Base-by-base conservation (phyloP, 2,329 filamentous ascomycete species). In the Thielaviopsis populi region DNA sequence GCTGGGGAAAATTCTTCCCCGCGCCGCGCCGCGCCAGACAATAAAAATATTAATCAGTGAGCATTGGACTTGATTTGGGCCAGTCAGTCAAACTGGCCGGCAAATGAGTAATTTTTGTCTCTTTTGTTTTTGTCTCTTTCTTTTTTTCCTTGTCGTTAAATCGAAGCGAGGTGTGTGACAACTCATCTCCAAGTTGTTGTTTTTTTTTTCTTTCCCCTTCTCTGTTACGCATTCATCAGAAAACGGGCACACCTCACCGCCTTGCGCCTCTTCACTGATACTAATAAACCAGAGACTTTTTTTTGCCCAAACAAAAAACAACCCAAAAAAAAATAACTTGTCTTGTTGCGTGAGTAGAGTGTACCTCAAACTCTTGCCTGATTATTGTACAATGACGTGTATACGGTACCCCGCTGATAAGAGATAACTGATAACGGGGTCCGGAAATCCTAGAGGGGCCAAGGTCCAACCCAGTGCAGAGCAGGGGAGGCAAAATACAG, bases 371-470 rank as follows among this genome's bases (percentile, higher is more conserved):
- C 19, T 24, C 41, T 61, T 22, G 15, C 22, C 3, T 30, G 1
- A 43, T 43, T 58, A 27, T 41, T 53, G 50, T 19, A 42, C 50
- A 42, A 40, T 56, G 33, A 42, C 59, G 15, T 61, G 59, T 61
- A 61, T 15, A 30, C n/a, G 17, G 59, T 61, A 61, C 59, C 59
- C 59, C 59, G 59, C 59, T 61, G 59, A 61, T 61, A 61, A 61
- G 59, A 59, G 58, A 61, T 43, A 61, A 46, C 24, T 8, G 50
- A 56, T 56, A 33, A n/a, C 50, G n/a, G 10, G 11, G 11, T 17
- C 50, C n/a, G 8, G 24, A 56, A 56, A 56, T 56, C 33, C 19
- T 56, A 30, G 24, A 56, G 15, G 50, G 43, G 19, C 19, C 13
- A 24, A 24, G 19, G 24, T 22, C 46, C 46, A 50, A 13, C 42